Evolutionary conservation across 2,329 filamentous ascomycete genomes (phyloP).

Genomic region (Neofusicoccum parvum): DNA sequence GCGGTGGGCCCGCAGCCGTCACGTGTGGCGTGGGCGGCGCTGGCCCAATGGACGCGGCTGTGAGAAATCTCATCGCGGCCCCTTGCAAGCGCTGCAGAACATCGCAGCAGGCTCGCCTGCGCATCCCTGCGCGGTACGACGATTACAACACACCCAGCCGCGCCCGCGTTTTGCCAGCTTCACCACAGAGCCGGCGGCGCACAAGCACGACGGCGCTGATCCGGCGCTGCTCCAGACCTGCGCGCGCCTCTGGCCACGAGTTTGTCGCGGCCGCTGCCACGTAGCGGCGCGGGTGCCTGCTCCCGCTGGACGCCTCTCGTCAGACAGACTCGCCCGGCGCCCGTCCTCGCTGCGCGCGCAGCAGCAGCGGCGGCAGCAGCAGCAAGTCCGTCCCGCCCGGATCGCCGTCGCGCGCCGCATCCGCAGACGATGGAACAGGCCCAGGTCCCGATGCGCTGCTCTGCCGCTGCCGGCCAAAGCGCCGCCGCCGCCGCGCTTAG

Average conservation of each 20-base stretch:
- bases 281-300: slow-evolving; percentile 8
- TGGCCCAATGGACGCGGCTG: neutral
- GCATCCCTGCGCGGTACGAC: slow-evolving; percentile 16
- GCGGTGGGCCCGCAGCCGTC: neutral
- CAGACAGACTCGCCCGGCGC: neutral
- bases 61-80: slow-evolving; percentile 8
- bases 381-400: neutral
- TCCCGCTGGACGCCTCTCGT: neutral
- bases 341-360: neutral
- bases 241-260: neutral
- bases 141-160: slow-evolving; percentile 5
- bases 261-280: slow-evolving; percentile 5
- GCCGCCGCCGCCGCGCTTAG: slow-evolving; percentile 12
- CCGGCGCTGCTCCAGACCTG: neutral
- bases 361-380: slow-evolving; percentile 1
- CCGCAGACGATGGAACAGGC: neutral
- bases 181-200: neutral
- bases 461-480: slow-evolving; percentile 15
- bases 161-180: slow-evolving; percentile 1
- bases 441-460: neutral
- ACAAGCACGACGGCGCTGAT: slow-evolving; percentile 18
- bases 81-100: slow-evolving; percentile 12
- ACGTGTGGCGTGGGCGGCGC: neutral
- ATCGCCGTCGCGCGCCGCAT: slow-evolving; percentile 9
- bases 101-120: neutral